These are phyloP conservation scores for Coemansia reversa DNA, from an alignment of 192 early-diverging fungal species.

Conservation along the genomic window DNA sequence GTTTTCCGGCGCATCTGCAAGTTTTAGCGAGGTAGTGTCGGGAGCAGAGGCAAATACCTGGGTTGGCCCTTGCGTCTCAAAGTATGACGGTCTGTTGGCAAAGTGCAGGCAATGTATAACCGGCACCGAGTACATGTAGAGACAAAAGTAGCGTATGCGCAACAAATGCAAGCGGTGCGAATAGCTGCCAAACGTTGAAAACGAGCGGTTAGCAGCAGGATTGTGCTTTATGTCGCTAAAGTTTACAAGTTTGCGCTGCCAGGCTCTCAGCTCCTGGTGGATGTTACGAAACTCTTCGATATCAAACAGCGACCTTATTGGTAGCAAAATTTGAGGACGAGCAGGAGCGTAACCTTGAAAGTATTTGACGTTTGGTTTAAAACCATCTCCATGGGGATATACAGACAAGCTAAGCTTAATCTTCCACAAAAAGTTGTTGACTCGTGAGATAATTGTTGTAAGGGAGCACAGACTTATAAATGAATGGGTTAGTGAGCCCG, in stretches of 20 bases:
- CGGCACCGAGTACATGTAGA: constrained; percentile 25
- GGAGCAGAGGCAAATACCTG: constrained; percentile 9
- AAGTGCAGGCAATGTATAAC: constrained; percentile 28
- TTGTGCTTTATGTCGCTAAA: constrained; percentile 7
- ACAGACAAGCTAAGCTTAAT: constrained; percentile 15
- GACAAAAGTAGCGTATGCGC: constrained; percentile 41
- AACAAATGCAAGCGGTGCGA: constrained; percentile 25
- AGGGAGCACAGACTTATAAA: constrained; percentile 25
- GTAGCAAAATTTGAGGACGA: not conserved
- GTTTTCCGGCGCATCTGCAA: constrained; percentile 18
- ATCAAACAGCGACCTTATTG: constrained; percentile 27
- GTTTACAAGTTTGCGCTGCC: constrained; percentile 19
- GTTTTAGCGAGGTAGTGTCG: not conserved
- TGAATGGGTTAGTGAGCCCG: constrained; percentile 6
- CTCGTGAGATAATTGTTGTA: constrained; percentile 13
- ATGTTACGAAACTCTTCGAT: constrained; percentile 24
- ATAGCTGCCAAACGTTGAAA: constrained; percentile 29
- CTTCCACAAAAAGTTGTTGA: constrained; percentile 35
- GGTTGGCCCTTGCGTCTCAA: constrained; percentile 2
- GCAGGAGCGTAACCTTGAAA: constrained; percentile 2
- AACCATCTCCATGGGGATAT: constrained; percentile 11
- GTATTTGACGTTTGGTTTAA: constrained; percentile 12
- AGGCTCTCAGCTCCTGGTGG: constrained; percentile 15
- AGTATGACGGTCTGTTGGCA: constrained; percentile 43
- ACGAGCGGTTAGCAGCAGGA: not conserved